These are phyloP conservation scores for Dictyostelium intermedium DNA, from an alignment of 78 protist genomes.

Conservation along the genomic window DNA sequence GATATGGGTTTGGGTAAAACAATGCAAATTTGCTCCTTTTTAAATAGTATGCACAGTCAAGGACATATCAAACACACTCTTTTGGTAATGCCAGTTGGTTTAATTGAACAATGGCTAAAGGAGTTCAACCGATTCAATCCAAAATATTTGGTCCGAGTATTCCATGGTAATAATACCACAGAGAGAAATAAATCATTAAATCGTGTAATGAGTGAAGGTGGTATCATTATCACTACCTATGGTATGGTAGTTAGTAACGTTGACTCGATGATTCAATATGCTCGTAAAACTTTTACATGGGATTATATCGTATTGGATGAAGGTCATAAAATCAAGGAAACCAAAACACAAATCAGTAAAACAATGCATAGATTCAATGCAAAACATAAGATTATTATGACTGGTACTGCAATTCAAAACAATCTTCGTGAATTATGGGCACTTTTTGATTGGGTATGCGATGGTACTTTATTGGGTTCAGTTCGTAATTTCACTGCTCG, in stretches of 20 bases:
- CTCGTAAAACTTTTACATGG: conserved; percentile 34
- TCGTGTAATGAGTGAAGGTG: conserved; percentile 42
- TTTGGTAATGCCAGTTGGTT: conserved; percentile 62
- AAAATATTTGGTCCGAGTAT: neutral
- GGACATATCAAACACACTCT: neutral
- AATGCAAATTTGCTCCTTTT: conserved; percentile 71
- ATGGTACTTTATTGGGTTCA: conserved; percentile 77
- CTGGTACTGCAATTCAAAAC: conserved; percentile 93
- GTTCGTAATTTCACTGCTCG: neutral
- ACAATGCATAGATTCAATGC: conserved; percentile 35
- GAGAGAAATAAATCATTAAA: conserved; percentile 30
- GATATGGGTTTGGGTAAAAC: conserved; percentile 92
- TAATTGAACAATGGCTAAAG: conserved; percentile 65
- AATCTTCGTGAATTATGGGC: conserved; percentile 90
- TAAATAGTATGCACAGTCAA: neutral
- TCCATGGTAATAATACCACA: neutral
- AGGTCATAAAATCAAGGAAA: conserved; percentile 75
- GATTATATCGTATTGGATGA: conserved; percentile 67
- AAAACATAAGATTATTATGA: conserved; percentile 69
- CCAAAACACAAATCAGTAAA: conserved; percentile 60
- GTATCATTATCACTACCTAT: conserved; percentile 79
- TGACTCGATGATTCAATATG: neutral
- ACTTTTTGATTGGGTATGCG: conserved; percentile 77
- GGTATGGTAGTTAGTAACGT: conserved; percentile 62
- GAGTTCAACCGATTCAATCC: conserved; percentile 44